Base-by-base conservation (phyloP, 805 yeast species). In the Candida loeiensis region DNA sequence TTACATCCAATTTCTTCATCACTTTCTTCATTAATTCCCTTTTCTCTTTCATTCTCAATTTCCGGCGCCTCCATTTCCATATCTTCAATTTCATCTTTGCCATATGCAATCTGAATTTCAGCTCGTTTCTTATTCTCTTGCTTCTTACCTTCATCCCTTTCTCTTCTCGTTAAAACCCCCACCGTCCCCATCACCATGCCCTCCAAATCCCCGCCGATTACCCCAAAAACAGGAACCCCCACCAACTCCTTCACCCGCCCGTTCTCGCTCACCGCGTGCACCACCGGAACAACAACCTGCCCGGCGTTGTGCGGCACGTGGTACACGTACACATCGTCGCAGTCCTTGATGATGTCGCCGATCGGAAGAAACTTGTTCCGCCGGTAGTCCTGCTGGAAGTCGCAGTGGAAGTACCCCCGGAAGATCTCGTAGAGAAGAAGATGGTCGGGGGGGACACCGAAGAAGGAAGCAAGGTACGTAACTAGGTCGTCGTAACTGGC, bases 171-270 rank as follows among this genome's bases (percentile, higher is more conserved):
- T 21, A 30, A 30, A 11, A 30, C 33, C n/a, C 14, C 21, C 21
- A 17, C 33, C 21, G 33, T 30, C 18, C 13, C 17, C 18, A 7
- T 11, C 21, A 30, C 33, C 33, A 30, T 30, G 16, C 8, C 33
- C 33, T 6, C 21, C 11, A 30, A 7, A 6, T 21, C n/a, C 21
- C 18, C 19, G 9, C n/a, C 31, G 13, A 28, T 15, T 6, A 30
- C 33, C 3, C 13, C 20, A 55, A 89, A 80, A 50, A 87, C 78
- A 2, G 98, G 98, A 1, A 81, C 57, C 2, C 89, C 95, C 61
- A 88, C 85, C 1, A 80, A 60, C 31, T 69, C 69, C 9, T 21
- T 12, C 31, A 27, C 31, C 17, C 17, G 16, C 7, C 17, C 11
- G 13, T 12, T 41, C 57, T 70, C 61, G 50, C 68, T 55, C 48